These are phyloP conservation scores for Cantharellus anzutake DNA, from an alignment of 768 basidiomycete genomes.

Conservation along the genomic window DNA sequence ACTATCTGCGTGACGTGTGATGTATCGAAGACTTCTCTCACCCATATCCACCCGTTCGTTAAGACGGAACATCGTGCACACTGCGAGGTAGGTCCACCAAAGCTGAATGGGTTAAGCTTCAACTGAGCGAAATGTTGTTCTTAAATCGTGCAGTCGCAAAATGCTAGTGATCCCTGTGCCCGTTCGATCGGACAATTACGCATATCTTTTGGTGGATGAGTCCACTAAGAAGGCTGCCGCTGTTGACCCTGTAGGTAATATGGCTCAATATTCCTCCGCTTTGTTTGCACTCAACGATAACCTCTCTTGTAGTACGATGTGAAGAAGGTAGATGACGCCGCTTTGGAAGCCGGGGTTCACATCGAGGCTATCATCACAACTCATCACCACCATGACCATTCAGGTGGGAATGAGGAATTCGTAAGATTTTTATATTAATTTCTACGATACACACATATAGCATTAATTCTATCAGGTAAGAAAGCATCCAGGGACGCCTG, in stretches of 20 bases:
- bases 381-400: slow-evolving; percentile 83
- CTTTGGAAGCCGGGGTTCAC: slow-evolving; percentile 38
- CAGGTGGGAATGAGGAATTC: slow-evolving; percentile 46
- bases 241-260: neutral
- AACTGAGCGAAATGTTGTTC: neutral
- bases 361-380: slow-evolving; percentile 70
- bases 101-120: neutral
- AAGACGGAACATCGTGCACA: no score
- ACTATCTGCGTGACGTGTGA: no score
- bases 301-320: slow-evolving; percentile 32
- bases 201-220: slow-evolving; percentile 64
- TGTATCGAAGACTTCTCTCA: no score
- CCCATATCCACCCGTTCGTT: no score
- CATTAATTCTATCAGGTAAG: slow-evolving; percentile 18
- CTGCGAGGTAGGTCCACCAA: no score
- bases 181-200: slow-evolving; percentile 68
- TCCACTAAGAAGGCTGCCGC: slow-evolving; percentile 16
- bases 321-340: slow-evolving; percentile 42
- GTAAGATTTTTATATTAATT: slow-evolving; percentile 5
- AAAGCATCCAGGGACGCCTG: slow-evolving; percentile 30
- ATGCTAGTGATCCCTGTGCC: slow-evolving; percentile 72
- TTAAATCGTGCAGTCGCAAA: neutral
- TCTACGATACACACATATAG: neutral
- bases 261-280: slow-evolving; percentile 22
- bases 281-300: slow-evolving; percentile 45